Evolutionary conservation across 2,329 filamentous ascomycete species (phyloP).

Genomic region (Pseudopithomyces chartarum): DNA sequence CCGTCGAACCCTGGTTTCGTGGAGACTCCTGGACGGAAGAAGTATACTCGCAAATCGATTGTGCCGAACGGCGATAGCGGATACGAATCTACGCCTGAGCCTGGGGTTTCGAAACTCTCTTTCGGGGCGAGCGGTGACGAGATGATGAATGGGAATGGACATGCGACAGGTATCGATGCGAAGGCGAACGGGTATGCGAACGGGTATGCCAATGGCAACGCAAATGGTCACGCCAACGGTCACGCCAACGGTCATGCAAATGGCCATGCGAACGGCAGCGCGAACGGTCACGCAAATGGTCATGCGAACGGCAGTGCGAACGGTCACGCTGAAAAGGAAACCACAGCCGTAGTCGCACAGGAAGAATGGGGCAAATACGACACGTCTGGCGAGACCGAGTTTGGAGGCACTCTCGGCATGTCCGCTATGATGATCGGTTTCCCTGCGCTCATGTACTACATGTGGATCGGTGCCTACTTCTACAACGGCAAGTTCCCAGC

Average conservation of each 20-base stretch:
- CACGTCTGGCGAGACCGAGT: slow-evolving; percentile 68
- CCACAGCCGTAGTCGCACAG: slow-evolving; percentile 41
- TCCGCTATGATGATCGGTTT: slow-evolving; percentile 88
- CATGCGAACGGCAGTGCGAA: slow-evolving; percentile 36
- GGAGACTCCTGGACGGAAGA: slow-evolving; percentile 53
- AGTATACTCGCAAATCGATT: slow-evolving; percentile 51
- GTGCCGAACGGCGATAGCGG: slow-evolving; percentile 25
- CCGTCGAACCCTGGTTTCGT: slow-evolving; percentile 52
- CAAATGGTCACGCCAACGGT: slow-evolving; percentile 35
- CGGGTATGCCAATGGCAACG: background rate
- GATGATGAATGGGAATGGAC: background rate
- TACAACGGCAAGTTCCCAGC: slow-evolving; percentile 83
- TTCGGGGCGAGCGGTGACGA: slow-evolving; percentile 6
- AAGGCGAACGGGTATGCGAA: slow-evolving; percentile 17
- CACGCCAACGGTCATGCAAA: slow-evolving; percentile 44
- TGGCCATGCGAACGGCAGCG: slow-evolving; percentile 32
- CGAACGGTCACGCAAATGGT: slow-evolving; percentile 30
- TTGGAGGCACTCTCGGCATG: slow-evolving; percentile 84
- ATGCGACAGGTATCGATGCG: slow-evolving; percentile 7
- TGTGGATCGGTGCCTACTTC: slow-evolving; percentile 96
- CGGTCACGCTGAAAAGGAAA: slow-evolving; percentile 18
- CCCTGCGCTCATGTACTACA: slow-evolving; percentile 97
- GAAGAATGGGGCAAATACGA: slow-evolving; percentile 44
- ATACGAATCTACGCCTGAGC: slow-evolving; percentile 44
- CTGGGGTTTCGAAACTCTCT: slow-evolving; percentile 27